Evolutionary conservation across 164 flowering plant genomes (phyloP).

Genomic region (Berberis vulgaris): DNA sequence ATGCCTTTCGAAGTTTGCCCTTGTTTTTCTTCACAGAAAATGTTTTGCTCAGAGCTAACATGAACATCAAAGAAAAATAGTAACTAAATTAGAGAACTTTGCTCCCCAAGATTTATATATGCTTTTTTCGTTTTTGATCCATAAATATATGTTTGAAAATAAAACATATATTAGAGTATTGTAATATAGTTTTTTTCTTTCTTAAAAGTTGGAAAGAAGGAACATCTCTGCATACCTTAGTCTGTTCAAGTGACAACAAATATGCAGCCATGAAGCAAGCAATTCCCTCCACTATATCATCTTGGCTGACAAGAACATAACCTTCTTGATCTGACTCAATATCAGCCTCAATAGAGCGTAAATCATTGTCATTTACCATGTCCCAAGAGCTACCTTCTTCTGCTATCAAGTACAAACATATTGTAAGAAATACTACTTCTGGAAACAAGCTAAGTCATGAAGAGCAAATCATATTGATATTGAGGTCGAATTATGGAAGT

Average conservation of each 20-base stretch:
- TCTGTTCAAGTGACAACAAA: conserved; percentile 69
- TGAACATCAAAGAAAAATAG: conserved; percentile 12
- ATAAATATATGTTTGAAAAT: no score
- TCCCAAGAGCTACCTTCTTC: conserved; percentile 91
- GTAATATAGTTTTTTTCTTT: no score
- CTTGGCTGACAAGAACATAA: conserved; percentile 82
- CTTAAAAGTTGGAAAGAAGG: no score
- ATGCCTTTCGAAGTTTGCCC: conserved; percentile 83
- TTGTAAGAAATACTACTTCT: conserved; percentile 6
- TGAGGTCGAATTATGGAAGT: no score
- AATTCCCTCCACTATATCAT: conserved; percentile 88
- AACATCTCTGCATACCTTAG: conserved; percentile 44
- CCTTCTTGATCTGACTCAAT: conserved; percentile 43
- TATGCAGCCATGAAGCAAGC: conserved; percentile 96
- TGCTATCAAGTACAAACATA: conserved; percentile 20
- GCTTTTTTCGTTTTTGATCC: no score
- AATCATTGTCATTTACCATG: conserved; percentile 55
- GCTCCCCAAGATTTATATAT: no score
- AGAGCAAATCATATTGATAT: no score
- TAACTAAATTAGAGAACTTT: no score
- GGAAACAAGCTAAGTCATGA: no score
- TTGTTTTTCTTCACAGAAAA: conserved; percentile 75
- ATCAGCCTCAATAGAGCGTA: conserved; percentile 29
- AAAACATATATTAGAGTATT: no score
- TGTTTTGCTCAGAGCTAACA: conserved; percentile 75